phyloP scores from a whole-genome alignment of 2,329 filamentous ascomycete species.

The Alternaria triticina region DNA sequence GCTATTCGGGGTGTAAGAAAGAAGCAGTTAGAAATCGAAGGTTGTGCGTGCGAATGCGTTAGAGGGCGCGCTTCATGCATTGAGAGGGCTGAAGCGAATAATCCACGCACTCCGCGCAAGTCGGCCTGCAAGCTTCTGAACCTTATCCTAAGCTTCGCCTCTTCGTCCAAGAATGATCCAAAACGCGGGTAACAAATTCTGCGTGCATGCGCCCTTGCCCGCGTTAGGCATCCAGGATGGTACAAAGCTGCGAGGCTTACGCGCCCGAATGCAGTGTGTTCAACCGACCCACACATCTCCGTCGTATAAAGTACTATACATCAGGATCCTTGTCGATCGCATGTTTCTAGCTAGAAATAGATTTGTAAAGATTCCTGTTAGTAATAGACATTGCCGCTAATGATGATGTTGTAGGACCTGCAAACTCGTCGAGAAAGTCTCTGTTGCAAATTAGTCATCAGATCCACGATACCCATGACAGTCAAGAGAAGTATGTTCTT shows the following conservation, averaged over 20 bases:
- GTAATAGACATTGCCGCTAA: neutral
- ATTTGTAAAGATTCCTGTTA: neutral
- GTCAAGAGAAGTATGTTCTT: neutral
- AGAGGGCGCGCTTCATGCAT: neutral
- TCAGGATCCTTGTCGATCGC: neutral
- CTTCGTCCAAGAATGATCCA: neutral
- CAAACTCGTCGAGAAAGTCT: neutral
- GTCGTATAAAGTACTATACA: neutral
- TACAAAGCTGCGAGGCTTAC: neutral
- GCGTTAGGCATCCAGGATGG: neutral
- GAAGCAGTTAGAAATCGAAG: neutral
- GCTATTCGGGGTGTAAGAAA: neutral
- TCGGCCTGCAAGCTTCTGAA: neutral
- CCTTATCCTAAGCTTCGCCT: neutral
- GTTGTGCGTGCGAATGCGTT: neutral
- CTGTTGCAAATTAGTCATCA: neutral
- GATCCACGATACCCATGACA: neutral
- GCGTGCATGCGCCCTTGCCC: neutral
- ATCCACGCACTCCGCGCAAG: neutral
- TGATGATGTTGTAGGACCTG: neutral
- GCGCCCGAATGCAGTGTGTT: neutral
- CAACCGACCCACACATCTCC: neutral
- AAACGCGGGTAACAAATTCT: neutral
- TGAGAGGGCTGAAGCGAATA: neutral
- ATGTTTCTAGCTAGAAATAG: neutral